These are phyloP conservation scores for Backusella westeae DNA, from an alignment of 192 early-diverging fungal species.

Conservation along the genomic window DNA sequence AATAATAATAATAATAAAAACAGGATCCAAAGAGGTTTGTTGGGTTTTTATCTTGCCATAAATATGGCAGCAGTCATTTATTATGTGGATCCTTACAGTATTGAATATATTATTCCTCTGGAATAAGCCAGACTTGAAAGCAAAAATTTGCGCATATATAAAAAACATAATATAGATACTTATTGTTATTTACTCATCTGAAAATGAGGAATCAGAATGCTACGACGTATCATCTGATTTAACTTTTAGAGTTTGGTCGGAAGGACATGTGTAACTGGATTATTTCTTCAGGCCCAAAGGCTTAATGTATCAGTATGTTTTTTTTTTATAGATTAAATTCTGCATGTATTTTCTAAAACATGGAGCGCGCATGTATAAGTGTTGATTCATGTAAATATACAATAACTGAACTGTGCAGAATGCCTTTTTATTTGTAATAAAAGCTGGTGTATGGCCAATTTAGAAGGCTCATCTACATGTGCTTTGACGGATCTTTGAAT, in stretches of 20 bases:
- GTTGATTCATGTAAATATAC: not conserved
- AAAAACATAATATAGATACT: not conserved
- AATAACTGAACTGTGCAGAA: not conserved
- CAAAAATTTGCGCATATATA: not conserved
- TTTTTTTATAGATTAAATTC: not conserved
- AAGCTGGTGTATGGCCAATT: not conserved
- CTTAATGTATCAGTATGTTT: not conserved
- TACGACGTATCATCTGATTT: not conserved
- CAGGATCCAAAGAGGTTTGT: no score
- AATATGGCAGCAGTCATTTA: no score
- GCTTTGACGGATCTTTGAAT: not conserved
- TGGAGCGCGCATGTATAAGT: no score
- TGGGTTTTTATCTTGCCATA: no score
- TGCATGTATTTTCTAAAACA: not conserved
- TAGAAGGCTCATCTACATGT: not conserved
- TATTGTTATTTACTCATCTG: not conserved
- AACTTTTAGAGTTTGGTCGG: not conserved
- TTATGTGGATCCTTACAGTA: no score
- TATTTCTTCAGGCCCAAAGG: not conserved
- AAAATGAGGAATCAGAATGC: not conserved
- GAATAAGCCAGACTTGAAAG: no score
- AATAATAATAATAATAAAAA: no score
- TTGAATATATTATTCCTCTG: no score
- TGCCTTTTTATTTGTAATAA: not conserved
- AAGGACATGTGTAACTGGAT: not conserved